These are phyloP conservation scores for Candida corydali DNA, from an alignment of 805 yeast species.

Conservation along the genomic window DNA sequence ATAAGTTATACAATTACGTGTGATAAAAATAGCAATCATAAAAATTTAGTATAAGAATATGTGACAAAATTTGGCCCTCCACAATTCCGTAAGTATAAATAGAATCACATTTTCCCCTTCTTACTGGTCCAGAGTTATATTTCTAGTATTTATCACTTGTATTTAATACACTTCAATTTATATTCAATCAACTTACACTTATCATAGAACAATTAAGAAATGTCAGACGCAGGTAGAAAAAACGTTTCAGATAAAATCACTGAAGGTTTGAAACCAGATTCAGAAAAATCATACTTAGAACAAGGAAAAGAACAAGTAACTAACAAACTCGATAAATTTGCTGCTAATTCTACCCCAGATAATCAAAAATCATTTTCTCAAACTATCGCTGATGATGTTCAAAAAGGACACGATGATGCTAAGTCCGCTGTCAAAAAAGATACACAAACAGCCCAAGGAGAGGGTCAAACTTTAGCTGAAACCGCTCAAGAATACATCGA, in stretches of 20 bases:
- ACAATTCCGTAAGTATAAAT: too few species aligned
- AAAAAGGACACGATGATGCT: slow-evolving; percentile 53
- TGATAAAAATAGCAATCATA: too few species aligned
- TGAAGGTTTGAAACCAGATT: slow-evolving; percentile 68
- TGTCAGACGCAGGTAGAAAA: slow-evolving; percentile 67
- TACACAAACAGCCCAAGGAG: slow-evolving; percentile 7
- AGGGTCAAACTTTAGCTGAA: slow-evolving; percentile 29
- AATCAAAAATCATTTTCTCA: slow-evolving; percentile 67
- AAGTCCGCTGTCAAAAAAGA: slow-evolving; percentile 24
- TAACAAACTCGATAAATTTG: slow-evolving; percentile 61
- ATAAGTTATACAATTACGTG: too few species aligned
- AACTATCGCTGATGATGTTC: slow-evolving; percentile 58
- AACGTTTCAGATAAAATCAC: slow-evolving; percentile 61
- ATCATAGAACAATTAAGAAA: too few species aligned
- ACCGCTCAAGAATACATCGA: slow-evolving; percentile 46
- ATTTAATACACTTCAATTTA: too few species aligned
- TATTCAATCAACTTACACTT: too few species aligned
- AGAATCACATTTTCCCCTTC: too few species aligned
- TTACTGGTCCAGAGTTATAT: too few species aligned
- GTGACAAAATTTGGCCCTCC: too few species aligned
- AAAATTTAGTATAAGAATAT: too few species aligned
- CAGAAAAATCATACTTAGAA: slow-evolving; percentile 59
- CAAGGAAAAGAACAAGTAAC: slow-evolving; percentile 70
- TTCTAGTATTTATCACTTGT: too few species aligned
- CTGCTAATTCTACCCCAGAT: slow-evolving; percentile 58